Percentiles rank a stretch among this genome's conserved stretches.
phyloP scores from a whole-genome alignment of 176 grass and related monocot genomes.

The Pontederia crassipes region DNA sequence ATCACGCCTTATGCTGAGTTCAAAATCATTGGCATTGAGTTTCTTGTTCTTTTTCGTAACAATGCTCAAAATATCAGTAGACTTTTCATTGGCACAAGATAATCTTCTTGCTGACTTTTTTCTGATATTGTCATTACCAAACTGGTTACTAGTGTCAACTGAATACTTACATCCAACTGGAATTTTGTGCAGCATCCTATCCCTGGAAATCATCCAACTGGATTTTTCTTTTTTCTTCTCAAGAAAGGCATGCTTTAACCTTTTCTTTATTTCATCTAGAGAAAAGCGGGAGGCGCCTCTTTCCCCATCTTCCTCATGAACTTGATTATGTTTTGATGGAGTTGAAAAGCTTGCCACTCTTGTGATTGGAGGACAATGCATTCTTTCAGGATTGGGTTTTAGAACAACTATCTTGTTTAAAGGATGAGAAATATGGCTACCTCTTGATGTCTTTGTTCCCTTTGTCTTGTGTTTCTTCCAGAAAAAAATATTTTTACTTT shows the following conservation, averaged over 20 bases:
- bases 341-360: constrained; percentile 29
- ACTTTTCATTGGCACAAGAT: constrained; percentile 26
- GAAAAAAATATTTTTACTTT: constrained; percentile 46
- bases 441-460: constrained; percentile 24
- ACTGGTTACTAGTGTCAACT: constrained; percentile 35
- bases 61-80: constrained; percentile 23
- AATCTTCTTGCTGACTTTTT: constrained; percentile 29
- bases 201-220: constrained; percentile 17
- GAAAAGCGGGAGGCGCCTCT: constrained; percentile 20
- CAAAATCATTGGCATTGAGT: constrained; percentile 24
- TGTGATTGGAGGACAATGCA: not conserved
- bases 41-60: constrained; percentile 20
- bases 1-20: constrained; percentile 38
- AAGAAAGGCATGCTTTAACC: constrained; percentile 7
- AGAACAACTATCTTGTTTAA: constrained; percentile 76
- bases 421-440: constrained; percentile 33
- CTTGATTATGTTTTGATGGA: constrained; percentile 27
- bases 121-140: not conserved
- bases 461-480: constrained; percentile 44
- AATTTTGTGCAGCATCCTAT: constrained; percentile 36
- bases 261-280: constrained; percentile 16
- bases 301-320: constrained; percentile 31
- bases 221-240: constrained; percentile 22
- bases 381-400: constrained; percentile 43
- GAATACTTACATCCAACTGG: constrained; percentile 33